Percentiles rank a stretch among this genome's conserved stretches.
These are phyloP conservation scores for Metschnikowia chrysomelidarum DNA, from an alignment of 805 yeast species.

Conservation along the genomic window DNA sequence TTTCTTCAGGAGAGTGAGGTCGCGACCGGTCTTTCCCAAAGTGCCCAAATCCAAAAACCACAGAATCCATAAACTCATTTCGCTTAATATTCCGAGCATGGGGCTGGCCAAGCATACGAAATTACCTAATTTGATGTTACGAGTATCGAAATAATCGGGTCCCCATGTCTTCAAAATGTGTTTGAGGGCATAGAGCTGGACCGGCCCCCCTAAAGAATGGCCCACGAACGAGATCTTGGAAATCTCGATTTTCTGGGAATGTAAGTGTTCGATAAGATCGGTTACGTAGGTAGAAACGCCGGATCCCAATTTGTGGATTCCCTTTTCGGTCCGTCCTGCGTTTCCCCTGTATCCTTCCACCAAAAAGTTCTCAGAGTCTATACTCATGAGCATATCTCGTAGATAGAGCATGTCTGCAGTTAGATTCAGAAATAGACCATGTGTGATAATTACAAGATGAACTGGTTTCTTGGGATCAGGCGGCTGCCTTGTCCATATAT, in stretches of 20 bases:
- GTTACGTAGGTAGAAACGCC: constrained; percentile 30
- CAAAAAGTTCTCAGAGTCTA: constrained; percentile 31
- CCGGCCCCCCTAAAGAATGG: constrained; percentile 45
- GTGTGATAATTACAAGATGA: constrained; percentile 42
- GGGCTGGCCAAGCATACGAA: constrained; percentile 44
- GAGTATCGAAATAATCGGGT: constrained; percentile 26
- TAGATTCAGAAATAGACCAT: constrained; percentile 43
- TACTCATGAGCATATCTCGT: constrained; percentile 29
- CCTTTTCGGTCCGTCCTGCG: constrained; percentile 43
- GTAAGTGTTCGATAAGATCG: constrained; percentile 24
- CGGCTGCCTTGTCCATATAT: constrained; percentile 31
- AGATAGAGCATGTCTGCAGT: constrained; percentile 45
- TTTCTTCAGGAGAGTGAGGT: constrained; percentile 37
- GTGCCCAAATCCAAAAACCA: constrained; percentile 46
- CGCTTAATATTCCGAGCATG: constrained; percentile 41
- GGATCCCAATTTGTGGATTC: constrained; percentile 36
- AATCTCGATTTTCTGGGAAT: constrained; percentile 18
- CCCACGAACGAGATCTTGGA: constrained; percentile 40
- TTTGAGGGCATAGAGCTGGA: constrained; percentile 41
- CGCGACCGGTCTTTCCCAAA: constrained; percentile 45
- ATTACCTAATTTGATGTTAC: constrained; percentile 30
- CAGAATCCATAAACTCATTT: constrained; percentile 36
- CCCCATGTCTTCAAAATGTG: constrained; percentile 34
- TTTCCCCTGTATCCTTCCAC: constrained; percentile 40
- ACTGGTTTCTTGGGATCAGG: constrained; percentile 29